Percentiles rank a stretch among this genome's conserved stretches.
Evolutionary conservation across 805 yeast species (phyloP).

Genomic region (Zygosaccharomyces bisporus): DNA sequence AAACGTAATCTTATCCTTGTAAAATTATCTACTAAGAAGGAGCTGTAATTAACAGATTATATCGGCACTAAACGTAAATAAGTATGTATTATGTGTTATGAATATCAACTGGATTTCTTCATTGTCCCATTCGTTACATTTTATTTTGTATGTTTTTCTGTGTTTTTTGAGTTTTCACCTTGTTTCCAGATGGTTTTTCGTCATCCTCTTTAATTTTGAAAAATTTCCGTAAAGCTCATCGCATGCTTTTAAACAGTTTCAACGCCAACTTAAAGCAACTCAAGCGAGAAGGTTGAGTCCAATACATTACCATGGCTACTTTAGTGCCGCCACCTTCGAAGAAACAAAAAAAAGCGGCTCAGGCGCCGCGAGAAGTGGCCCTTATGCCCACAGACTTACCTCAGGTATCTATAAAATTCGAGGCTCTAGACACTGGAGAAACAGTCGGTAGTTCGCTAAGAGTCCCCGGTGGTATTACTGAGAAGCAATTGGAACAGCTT

Average conservation of each 20-base stretch:
- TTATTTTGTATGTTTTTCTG: too few relatives aligned
- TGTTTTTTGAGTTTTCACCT: too few relatives aligned
- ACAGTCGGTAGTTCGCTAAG: conserved; percentile 77
- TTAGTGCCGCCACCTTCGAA: conserved; percentile 91
- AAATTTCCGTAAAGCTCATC: conserved; percentile 5
- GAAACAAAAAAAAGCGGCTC: conserved; percentile 79
- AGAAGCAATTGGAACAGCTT: conserved; percentile 81
- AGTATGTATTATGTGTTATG: conserved; percentile 4
- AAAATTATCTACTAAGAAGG: neutral
- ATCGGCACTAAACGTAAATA: too few relatives aligned
- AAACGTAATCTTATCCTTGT: neutral
- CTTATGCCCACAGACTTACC: conserved; percentile 76
- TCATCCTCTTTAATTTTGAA: conserved; percentile 2
- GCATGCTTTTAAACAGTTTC: neutral
- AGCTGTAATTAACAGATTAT: neutral
- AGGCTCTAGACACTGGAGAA: conserved; percentile 91
- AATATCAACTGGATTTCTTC: conserved; percentile 2
- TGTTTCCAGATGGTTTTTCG: too few relatives aligned
- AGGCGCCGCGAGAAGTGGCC: conserved; percentile 70
- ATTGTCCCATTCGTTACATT: too few relatives aligned
- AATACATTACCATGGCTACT: conserved; percentile 67
- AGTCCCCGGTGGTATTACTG: conserved; percentile 86
- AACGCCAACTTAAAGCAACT: neutral
- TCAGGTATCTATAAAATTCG: conserved; percentile 80
- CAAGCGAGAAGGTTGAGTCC: neutral